phyloP scores from a whole-genome alignment of 176 grass and related monocot genomes.

The Oryza rufipogon region DNA sequence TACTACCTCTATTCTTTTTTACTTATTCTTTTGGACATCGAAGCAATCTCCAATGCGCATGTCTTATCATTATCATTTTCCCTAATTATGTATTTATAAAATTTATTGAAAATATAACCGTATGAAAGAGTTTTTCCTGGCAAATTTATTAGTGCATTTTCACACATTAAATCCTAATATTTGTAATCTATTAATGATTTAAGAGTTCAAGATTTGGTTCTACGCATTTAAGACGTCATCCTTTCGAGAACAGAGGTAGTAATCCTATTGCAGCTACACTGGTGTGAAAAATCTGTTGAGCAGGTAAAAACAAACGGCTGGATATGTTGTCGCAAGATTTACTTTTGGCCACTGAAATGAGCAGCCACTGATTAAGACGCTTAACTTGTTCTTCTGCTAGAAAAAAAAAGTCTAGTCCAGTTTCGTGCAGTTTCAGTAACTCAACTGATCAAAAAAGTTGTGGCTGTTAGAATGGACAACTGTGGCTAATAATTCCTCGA shows the following conservation, averaged over 20 bases:
- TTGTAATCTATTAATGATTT: too few species aligned
- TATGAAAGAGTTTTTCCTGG: too few species aligned
- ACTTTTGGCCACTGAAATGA: slow-evolving; percentile 29
- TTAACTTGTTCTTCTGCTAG: background rate
- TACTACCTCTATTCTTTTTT: too few species aligned
- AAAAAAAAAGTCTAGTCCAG: slow-evolving; percentile 8
- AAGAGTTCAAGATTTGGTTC: too few species aligned
- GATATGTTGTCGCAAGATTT: background rate
- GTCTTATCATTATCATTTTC: too few species aligned
- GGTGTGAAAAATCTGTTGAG: background rate
- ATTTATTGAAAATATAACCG: too few species aligned
- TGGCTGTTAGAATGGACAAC: slow-evolving; percentile 33
- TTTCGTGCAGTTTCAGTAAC: slow-evolving; percentile 32
- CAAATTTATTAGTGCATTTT: too few species aligned
- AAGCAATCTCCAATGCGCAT: too few species aligned
- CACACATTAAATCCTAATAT: too few species aligned
- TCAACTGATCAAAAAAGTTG: background rate
- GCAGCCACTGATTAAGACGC: slow-evolving; percentile 20
- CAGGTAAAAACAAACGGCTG: slow-evolving; percentile 19
- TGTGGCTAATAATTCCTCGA: slow-evolving; percentile 16
- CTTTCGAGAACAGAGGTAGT: background rate
- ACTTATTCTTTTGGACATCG: too few species aligned
- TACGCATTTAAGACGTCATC: too few species aligned
- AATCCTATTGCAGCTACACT: background rate
- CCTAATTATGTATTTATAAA: too few species aligned